Conservation (phyloP, 805 yeast species). For the Wickerhamiella slavikovae region DNA sequence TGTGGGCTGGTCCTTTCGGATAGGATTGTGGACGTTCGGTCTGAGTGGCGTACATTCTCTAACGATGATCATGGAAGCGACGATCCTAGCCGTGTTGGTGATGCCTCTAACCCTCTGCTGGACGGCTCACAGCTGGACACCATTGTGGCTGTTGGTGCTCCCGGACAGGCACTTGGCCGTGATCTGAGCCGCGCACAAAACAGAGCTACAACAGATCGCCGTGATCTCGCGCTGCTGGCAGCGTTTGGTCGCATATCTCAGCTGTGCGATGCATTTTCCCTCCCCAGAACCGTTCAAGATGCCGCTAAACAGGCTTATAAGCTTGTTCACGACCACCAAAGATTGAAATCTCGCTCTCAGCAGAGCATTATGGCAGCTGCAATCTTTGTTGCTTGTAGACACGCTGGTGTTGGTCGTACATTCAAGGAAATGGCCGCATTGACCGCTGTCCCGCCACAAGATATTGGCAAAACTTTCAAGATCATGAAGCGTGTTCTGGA, state of each 20-base stretch:
- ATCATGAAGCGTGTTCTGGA: slow-evolving; percentile 51
- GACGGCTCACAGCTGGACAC: slow-evolving; percentile 87
- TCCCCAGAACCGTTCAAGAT: slow-evolving; percentile 89
- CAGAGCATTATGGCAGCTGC: slow-evolving; percentile 95
- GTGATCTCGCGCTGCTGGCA: slow-evolving; percentile 68
- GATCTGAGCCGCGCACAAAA: slow-evolving; percentile 83
- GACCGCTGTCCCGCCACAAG: slow-evolving; percentile 83
- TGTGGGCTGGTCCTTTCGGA: slow-evolving; percentile 91
- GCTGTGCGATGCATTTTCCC: slow-evolving; percentile 90
- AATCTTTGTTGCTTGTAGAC: slow-evolving; percentile 81
- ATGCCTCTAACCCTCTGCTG: slow-evolving; percentile 78
- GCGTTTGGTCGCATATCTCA: slow-evolving; percentile 84
- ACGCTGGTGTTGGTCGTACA: slow-evolving; percentile 83
- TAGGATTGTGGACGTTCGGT: slow-evolving; percentile 79
- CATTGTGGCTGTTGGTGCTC: slow-evolving; percentile 71
- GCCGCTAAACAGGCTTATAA: slow-evolving; percentile 95
- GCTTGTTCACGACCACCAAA: slow-evolving; percentile 68
- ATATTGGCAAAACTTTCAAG: slow-evolving; percentile 79
- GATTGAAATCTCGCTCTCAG: slow-evolving; percentile 74
- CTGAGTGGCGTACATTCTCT: slow-evolving; percentile 97
- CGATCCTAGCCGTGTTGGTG: slow-evolving; percentile 98
- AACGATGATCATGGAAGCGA: slow-evolving; percentile 97
- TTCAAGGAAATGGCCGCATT: slow-evolving; percentile 91
- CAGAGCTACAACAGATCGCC: slow-evolving; percentile 64
- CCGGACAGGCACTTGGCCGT: slow-evolving; percentile 68